A percentile compares a stretch with the other conserved stretches of the same genome.
Evolutionary conservation across 1,139 yeast species (phyloP).

Genomic region (Scheffersomyces lignicola): DNA sequence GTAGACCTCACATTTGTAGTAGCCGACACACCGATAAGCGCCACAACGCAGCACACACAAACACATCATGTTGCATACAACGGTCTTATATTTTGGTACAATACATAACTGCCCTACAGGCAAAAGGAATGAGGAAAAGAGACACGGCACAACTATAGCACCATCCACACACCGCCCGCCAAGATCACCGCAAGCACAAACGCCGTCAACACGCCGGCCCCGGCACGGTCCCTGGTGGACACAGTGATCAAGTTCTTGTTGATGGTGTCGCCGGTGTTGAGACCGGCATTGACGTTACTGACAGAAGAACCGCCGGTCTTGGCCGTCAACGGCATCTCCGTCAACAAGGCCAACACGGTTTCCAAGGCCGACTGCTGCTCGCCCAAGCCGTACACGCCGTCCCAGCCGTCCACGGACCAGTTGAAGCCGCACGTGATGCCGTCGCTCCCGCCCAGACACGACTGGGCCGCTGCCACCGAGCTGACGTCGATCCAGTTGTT

Average conservation of each 20-base stretch:
- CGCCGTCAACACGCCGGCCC: conserved; percentile 50
- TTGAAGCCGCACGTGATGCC: conserved; percentile 76
- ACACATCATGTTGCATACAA: too few species aligned
- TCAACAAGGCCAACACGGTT: conserved; percentile 44
- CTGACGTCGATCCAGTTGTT: conserved; percentile 45
- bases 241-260: conserved; percentile 33
- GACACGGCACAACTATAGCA: conserved; percentile 34
- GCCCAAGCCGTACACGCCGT: conserved; percentile 70
- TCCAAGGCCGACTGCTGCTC: conserved; percentile 80
- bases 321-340: conserved; percentile 36
- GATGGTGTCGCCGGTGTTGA: conserved; percentile 22
- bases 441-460: conserved; percentile 74
- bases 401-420: conserved; percentile 62
- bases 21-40: too few species aligned
- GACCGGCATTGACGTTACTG: conserved; percentile 51
- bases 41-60: too few species aligned
- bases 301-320: conserved; percentile 47
- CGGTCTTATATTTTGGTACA: too few species aligned
- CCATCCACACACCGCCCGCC: conserved; percentile 49
- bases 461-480: conserved; percentile 66
- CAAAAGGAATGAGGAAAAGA: too few species aligned
- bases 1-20: too few species aligned
- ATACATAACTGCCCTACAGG: too few species aligned
- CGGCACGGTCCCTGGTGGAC: conserved; percentile 43
- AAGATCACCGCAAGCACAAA: conserved; percentile 35